Percentiles rank a stretch among this genome's conserved stretches.
phyloP scores from a whole-genome alignment of 2,329 filamentous ascomycete species.

The Aureobasidium sp. region DNA sequence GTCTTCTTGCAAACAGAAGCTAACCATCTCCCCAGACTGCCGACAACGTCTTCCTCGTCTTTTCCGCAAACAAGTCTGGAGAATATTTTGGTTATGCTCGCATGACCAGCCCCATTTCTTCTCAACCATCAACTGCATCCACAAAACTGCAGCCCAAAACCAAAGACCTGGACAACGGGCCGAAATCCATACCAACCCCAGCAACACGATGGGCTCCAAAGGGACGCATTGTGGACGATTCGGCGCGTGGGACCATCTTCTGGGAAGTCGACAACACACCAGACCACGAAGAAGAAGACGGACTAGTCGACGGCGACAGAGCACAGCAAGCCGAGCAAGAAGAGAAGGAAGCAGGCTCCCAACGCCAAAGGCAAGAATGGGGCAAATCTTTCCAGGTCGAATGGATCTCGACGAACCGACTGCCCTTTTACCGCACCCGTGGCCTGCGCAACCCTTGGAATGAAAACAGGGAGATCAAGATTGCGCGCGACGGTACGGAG shows the following conservation, averaged over 20 bases:
- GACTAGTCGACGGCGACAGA: neutral
- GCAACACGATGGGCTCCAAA: slow-evolving; percentile 69
- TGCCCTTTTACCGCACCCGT: slow-evolving; percentile 83
- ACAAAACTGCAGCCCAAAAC: slow-evolving; percentile 48
- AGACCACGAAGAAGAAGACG: slow-evolving; percentile 33
- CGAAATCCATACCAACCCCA: slow-evolving; percentile 70
- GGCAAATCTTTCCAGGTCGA: slow-evolving; percentile 86
- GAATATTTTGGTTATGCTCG: slow-evolving; percentile 94
- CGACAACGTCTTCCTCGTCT: slow-evolving; percentile 83
- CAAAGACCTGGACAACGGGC: slow-evolving; percentile 54
- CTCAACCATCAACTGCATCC: slow-evolving; percentile 57
- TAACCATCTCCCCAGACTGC: slow-evolving; percentile 45
- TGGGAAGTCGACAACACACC: slow-evolving; percentile 72
- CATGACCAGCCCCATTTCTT: slow-evolving; percentile 76
- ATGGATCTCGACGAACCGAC: slow-evolving; percentile 73
- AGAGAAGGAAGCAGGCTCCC: slow-evolving; percentile 31
- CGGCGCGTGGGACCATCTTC: slow-evolving; percentile 88
- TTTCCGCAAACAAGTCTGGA: slow-evolving; percentile 94
- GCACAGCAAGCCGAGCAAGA: slow-evolving; percentile 17
- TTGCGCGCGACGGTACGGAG: slow-evolving; percentile 89
- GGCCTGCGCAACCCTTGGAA: slow-evolving; percentile 92
- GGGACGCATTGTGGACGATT: slow-evolving; percentile 86
- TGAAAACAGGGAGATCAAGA: slow-evolving; percentile 89
- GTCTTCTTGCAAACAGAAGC: neutral
- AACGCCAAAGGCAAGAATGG: slow-evolving; percentile 55